Evolutionary conservation across 2,329 filamentous ascomycete genomes (phyloP).

Genomic region (Capronia epimyces): DNA sequence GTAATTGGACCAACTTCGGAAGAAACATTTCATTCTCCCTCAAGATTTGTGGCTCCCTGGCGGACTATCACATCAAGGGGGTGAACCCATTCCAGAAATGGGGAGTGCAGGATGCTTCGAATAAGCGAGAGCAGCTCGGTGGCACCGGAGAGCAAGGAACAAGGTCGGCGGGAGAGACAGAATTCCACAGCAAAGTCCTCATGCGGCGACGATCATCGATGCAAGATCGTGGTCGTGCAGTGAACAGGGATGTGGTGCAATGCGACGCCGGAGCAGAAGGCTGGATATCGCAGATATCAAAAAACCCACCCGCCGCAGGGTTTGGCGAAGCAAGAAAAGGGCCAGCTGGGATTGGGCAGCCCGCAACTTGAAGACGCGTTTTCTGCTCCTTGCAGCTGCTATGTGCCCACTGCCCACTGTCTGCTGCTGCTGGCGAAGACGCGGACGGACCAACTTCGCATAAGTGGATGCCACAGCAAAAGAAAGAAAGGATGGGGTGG

Average conservation of each 20-base stretch:
- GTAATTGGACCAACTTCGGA: slow-evolving; percentile 9
- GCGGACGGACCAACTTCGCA: not conserved
- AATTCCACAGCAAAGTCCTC: slow-evolving; percentile 11
- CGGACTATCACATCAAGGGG: not conserved
- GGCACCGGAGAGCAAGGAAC: not conserved
- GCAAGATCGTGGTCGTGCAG: slow-evolving; percentile 22
- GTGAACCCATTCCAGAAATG: not conserved
- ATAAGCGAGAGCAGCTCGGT: slow-evolving; percentile 1
- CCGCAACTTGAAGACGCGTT: not conserved
- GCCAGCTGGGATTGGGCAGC: not conserved
- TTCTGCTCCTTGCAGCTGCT: too few species aligned
- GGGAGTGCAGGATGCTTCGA: not conserved
- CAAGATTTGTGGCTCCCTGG: not conserved
- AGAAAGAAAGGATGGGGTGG: slow-evolving; percentile 9
- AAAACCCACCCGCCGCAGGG: not conserved
- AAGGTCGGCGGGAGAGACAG: too few species aligned
- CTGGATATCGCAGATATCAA: slow-evolving; percentile 14
- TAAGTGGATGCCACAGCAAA: not conserved
- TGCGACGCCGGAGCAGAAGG: slow-evolving; percentile 15
- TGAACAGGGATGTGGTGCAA: slow-evolving; percentile 18
- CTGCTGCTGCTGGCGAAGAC: not conserved
- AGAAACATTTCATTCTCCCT: slow-evolving; percentile 7
- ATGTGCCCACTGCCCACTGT: too few species aligned
- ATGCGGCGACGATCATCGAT: slow-evolving; percentile 22
- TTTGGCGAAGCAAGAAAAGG: not conserved